phyloP scores from a whole-genome alignment of 371 early-diverging fungal genomes.

The Vittaforma corneae region DNA sequence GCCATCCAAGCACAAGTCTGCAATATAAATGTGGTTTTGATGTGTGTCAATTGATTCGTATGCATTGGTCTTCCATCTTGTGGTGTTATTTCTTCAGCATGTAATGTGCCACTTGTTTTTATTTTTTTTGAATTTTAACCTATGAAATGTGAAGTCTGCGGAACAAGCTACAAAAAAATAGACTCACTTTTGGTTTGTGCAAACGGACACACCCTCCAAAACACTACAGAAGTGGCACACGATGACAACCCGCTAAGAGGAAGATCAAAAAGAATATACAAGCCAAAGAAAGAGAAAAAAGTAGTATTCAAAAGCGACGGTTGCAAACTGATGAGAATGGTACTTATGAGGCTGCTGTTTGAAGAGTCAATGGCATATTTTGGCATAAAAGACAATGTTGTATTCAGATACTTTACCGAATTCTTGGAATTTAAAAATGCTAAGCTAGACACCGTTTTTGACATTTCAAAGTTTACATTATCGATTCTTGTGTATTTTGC shows the following conservation, averaged over 20 bases:
- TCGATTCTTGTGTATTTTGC: not conserved
- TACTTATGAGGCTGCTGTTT: not conserved
- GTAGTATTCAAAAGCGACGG: not conserved
- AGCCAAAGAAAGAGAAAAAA: not conserved
- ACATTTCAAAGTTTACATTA: not conserved
- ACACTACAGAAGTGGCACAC: constrained; percentile 10
- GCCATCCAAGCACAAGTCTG: too few species aligned
- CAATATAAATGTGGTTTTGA: too few species aligned
- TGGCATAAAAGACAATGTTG: not conserved
- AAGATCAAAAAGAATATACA: constrained; percentile 3
- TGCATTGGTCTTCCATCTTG: too few species aligned
- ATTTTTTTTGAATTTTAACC: not conserved
- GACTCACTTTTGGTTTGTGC: constrained; percentile 14
- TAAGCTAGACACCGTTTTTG: not conserved
- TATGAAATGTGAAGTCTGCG: constrained; percentile 15
- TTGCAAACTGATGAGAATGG: not conserved
- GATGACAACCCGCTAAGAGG: not conserved
- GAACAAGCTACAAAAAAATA: constrained; percentile 1
- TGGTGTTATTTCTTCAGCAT: too few species aligned
- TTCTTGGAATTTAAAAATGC: not conserved
- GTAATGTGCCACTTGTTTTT: too few species aligned
- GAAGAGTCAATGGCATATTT: constrained; percentile 5
- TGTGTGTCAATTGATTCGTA: too few species aligned
- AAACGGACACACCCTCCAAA: constrained; percentile 23
- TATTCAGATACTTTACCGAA: not conserved